Base-by-base conservation (phyloP, 305 asterid species). In the Fraxinus baroniana region DNA sequence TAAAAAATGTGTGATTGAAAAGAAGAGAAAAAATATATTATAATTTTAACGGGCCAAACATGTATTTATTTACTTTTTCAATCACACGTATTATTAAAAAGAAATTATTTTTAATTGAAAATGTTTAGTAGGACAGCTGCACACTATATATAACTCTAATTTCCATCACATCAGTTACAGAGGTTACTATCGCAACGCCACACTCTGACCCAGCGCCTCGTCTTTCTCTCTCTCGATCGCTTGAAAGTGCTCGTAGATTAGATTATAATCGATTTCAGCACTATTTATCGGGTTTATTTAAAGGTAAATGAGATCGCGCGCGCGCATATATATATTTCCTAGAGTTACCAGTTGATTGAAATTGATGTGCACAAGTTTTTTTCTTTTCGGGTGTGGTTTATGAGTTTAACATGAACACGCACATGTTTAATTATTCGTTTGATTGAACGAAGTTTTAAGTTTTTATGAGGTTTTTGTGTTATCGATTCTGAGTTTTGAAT, bases 191-290 rank as follows among this genome's bases (percentile, higher is more conserved):
- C 81, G 66, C 74, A 57, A 57, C 49, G 35, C 72, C 36, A 46
- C 80, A 81, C 87, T 80, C 82, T 72, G 18, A 68, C 81, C 86
- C 72, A 79, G 82, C 85, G 85, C 87, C 89, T 87, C 83, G 81
- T 35, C 41, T 36, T 8, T 84, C 77, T 83, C 79, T 44, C 33
- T 41, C 49, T 24, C 33, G 20, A 64, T 60, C 22, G 7, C 68
- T 17, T 20, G 37, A 68, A 37, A 32, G 15, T 49, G 37, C 41
- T 5, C 33, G 20, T 37, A 37, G 44, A 37, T 37, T 30, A 30
- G 1, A 41, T 49, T 33, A 7, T 41, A 20, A 66, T 33, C 81
- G 22, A 73, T 35, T 44, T 41, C 74, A 76, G 18, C 33, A 49
- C 86, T 79, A 37, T 35, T 86, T 82, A 41, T 78, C 49, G 55